phyloP scores from a whole-genome alignment of 2,329 filamentous ascomycete species.

The Myriangium duriaei region DNA sequence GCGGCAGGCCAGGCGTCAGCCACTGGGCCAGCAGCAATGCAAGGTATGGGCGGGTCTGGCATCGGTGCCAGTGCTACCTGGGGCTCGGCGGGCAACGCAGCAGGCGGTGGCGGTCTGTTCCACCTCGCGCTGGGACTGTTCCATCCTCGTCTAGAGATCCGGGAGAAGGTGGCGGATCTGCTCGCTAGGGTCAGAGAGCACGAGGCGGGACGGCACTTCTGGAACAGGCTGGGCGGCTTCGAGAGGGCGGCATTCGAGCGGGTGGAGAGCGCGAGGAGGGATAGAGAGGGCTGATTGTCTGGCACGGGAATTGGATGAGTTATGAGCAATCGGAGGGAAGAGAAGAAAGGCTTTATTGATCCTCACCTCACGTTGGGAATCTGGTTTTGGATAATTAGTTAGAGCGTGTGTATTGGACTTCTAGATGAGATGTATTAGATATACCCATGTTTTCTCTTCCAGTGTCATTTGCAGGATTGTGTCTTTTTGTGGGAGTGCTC shows the following conservation, averaged over 20 bases:
- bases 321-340: not conserved
- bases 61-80: slow-evolving; percentile 10
- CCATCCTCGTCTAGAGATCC: slow-evolving; percentile 71
- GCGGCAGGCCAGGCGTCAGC: slow-evolving; percentile 14
- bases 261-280: slow-evolving; percentile 52
- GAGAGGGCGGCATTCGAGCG: slow-evolving; percentile 76
- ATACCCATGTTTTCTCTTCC: too few species aligned
- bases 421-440: too few species aligned
- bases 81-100: slow-evolving; percentile 52
- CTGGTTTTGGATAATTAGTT: too few species aligned
- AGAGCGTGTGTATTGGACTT: too few species aligned
- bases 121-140: slow-evolving; percentile 85
- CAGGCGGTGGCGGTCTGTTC: slow-evolving; percentile 78
- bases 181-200: slow-evolving; percentile 74
- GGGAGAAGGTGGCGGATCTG: slow-evolving; percentile 63
- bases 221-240: slow-evolving; percentile 73
- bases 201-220: slow-evolving; percentile 87
- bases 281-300: slow-evolving; percentile 10
- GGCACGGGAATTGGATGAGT: not conserved
- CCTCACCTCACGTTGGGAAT: too few species aligned
- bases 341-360: too few species aligned
- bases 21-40: slow-evolving; percentile 8
- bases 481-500: too few species aligned
- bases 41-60: slow-evolving; percentile 12
- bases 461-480: too few species aligned